Percentiles rank a stretch among this genome's conserved stretches.
Conservation (phyloP, 495 filamentous ascomycete genomes). For the Aspergillus incahuasiensis region DNA sequence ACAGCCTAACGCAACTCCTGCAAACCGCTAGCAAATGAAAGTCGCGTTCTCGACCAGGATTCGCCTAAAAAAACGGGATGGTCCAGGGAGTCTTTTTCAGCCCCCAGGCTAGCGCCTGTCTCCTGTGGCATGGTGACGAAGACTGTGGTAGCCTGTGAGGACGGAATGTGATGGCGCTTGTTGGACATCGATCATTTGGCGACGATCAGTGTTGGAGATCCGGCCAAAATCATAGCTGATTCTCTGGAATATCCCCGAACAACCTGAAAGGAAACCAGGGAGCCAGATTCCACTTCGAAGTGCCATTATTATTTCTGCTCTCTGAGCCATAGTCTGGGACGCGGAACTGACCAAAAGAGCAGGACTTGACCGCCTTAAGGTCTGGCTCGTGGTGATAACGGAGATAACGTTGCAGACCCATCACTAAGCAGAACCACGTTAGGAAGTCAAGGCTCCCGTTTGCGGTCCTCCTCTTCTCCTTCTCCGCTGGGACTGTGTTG, state of each 20-base stretch:
- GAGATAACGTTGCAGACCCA: slow-evolving; percentile 7
- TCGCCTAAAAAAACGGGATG: not conserved
- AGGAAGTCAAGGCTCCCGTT: not conserved
- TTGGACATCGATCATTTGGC: not conserved
- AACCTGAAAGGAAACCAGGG: too few species aligned
- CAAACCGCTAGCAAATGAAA: slow-evolving; percentile 3
- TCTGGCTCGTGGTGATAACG: slow-evolving; percentile 14
- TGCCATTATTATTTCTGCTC: not conserved
- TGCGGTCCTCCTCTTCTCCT: not conserved
- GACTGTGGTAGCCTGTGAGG: not conserved
- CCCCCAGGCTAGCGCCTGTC: slow-evolving; percentile 1
- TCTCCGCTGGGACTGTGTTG: not conserved
- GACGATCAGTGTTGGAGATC: not conserved
- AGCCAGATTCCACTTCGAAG: not conserved
- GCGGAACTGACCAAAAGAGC: not conserved
- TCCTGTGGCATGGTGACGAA: slow-evolving; percentile 2
- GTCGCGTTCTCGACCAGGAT: not conserved
- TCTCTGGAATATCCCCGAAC: not conserved
- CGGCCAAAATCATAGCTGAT: not conserved
- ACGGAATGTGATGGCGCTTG: not conserved
- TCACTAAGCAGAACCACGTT: slow-evolving; percentile 1
- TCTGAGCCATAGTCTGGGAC: not conserved
- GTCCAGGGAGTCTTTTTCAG: not conserved
- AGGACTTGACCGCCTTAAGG: slow-evolving; percentile 5
- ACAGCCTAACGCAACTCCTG: slow-evolving; percentile 10